Base-by-base conservation (phyloP, 805 yeast species). In the Candida stauntonica region DNA sequence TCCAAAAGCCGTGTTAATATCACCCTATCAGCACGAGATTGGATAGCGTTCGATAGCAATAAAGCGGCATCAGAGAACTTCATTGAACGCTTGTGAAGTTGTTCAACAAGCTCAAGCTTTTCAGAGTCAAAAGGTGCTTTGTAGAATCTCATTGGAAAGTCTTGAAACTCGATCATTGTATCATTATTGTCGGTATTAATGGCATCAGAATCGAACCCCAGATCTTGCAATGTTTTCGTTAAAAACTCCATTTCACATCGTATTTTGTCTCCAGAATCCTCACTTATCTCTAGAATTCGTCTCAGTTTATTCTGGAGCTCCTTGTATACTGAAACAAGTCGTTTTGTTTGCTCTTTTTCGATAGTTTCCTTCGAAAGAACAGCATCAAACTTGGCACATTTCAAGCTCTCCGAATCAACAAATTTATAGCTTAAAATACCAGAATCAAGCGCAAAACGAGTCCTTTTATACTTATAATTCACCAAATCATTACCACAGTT, bases 361-460 rank as follows among this genome's bases (percentile, higher is more conserved):
- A 45, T 46, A 17, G 38, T 27, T 20, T 30, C 30, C 21, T 44
- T 4, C 27, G 52, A 49, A 36, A 52, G 21, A 16, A 70, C 48
- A 40, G 61, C 45, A 47, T 52, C 54, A 35, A 51, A 34, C 7
- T 47, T 36, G 7, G 53, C 29, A 24, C 46, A 42, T 13, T 38
- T 53, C 48, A 70, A 38, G 5, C 52, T 33, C 11, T 48, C 39
- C 7, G 38, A 27, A 9, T 51, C 41, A 5, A 60, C 42, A 42
- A 61, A 55, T 16, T 52, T 49, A 41, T 54, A 51, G 14, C 35
- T 24, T 31, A 40, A 28, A 30, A 36, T 52, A 33, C 29, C 40
- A n/a, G 7, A 32, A 27, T 43, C 58, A 15, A 45, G 36, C 6
- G 48, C 55, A 31, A 36, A 51, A 31, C 52, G 36, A 8, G 35